These are phyloP conservation scores for Beauveria sp. DNA, from an alignment of 2,329 filamentous ascomycete species.

Conservation along the genomic window DNA sequence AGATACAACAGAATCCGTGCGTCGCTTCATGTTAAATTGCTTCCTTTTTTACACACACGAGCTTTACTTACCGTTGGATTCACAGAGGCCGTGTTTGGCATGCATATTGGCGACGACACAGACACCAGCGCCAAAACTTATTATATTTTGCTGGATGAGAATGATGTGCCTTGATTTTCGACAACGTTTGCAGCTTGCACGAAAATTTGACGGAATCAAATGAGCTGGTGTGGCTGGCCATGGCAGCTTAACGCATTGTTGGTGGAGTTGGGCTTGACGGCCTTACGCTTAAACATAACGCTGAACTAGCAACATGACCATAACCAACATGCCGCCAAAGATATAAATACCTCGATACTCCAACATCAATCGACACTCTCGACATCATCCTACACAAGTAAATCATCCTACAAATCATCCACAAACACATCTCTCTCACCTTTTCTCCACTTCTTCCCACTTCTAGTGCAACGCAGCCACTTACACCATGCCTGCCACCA, in stretches of 20 bases:
- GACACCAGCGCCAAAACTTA: background rate
- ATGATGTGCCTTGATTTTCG: background rate
- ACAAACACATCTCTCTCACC: background rate
- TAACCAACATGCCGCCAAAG: background rate
- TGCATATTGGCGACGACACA: background rate
- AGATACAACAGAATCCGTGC: constrained; percentile 5
- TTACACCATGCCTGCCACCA: constrained; percentile 4
- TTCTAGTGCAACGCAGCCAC: background rate
- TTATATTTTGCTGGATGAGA: background rate
- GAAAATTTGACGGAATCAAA: background rate
- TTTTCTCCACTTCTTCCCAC: background rate
- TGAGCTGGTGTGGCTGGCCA: background rate
- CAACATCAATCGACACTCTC: background rate
- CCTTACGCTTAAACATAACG: constrained; percentile 8
- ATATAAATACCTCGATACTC: background rate
- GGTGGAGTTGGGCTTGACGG: background rate
- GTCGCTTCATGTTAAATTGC: too few relatives aligned
- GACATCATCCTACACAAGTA: background rate
- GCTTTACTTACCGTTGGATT: background rate
- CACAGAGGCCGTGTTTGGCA: background rate
- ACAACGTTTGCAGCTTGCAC: background rate
- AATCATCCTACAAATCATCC: background rate
- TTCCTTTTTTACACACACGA: too few relatives aligned
- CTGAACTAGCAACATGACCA: background rate
- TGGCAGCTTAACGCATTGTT: background rate